Evolutionary conservation across 2,329 filamentous ascomycete genomes (phyloP), one percentile per base, ranked within the genome.

Genomic region (Phialocephala subalpina): DNA sequence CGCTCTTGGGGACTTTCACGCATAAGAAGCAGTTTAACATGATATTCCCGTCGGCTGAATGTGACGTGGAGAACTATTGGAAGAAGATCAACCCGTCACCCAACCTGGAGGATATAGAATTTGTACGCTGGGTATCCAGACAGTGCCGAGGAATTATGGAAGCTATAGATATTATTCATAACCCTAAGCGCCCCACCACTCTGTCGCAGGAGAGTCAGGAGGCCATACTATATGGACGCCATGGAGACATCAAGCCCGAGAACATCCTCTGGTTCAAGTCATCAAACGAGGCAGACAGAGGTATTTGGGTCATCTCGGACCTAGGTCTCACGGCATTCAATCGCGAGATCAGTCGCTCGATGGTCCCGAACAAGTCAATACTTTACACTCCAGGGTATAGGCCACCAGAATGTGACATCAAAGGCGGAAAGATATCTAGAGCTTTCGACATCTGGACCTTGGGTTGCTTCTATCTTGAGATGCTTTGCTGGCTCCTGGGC

Each of bases 221-320:
- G 4, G 52, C 20, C 6, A 1, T 61, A 2, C 45, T 42, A 25
- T 73, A 63, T 25, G 74, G 72, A 9, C 68, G 71, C 16, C 75
- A 78, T 63, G 74, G 74, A 14, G 75, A 77, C 49, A 71, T 78
- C 5, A 76, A 75, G 42, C 67, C 72, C 0, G 69, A 70, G 8
- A 76, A 75, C 29, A 75, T 76, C 8, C 65, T 76, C 1, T 72
- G 66, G 58, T 75, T 73, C 52, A 29, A 63, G 1, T 58, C 57
- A 1, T 47, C 47, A 5, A 25, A 60, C 3, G 53, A 67, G 8
- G 20, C 36, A 2, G 36, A 63, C 12, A 55, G 29, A 36, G 60
- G 62, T 7, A 63, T 58, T 25, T 62, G 74, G 2, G 65, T 69
- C 16, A 52, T 76, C 4, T 65, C 70, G 0, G 73, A 76, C 58